Evolutionary conservation across 352 stramenopile species (phyloP), one percentile per base, ranked within the genome.

Genomic region (Synura sp.): DNA sequence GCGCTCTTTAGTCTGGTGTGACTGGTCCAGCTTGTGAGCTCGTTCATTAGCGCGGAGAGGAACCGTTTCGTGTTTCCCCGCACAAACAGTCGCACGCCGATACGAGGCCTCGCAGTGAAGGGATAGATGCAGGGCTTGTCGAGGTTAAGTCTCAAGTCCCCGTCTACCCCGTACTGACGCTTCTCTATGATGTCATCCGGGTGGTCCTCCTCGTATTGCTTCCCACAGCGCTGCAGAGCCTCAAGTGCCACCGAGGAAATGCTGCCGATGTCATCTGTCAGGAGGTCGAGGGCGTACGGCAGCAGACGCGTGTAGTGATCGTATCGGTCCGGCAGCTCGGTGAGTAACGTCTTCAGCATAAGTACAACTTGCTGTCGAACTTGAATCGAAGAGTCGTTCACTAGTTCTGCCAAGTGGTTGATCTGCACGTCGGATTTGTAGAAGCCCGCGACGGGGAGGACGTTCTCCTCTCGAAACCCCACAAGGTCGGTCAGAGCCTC

Each of bases 401-500:
- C 59, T 42, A 83, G 31, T 78, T 93, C 90, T 32, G 93, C 93
- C 74, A 98, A 90, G 80, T 91, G 92, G 82, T 98, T 98, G 42
- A 97, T 75, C 0, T 87, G 88, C 38, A 96, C 88, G n/a, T 82
- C 81, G 35, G 63, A 42, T 31, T 88, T 88, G 81, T 98, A 98
- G 80, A 98, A 98, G 14, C 91, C 88, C 14, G 91, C 85, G 53
- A 98, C 89, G 15, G 75, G 85, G 63, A 97, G 90, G 36, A 97
- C 90, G 84, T 98, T 98, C 49, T 97, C 92, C 71, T 97, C 93
- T 42, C 90, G 86, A 82, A 96, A 95, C 17, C 93, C 94, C 31
- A 98, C 87, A 7, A 98, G 82, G 80, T 98, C 94, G 14, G 87
- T 84, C 79, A 98, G 98, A 0, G 91, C 93, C 25, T 96, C 89